Base-by-base conservation (phyloP, 768 basidiomycete species). In the Lactarius tabidus region DNA sequence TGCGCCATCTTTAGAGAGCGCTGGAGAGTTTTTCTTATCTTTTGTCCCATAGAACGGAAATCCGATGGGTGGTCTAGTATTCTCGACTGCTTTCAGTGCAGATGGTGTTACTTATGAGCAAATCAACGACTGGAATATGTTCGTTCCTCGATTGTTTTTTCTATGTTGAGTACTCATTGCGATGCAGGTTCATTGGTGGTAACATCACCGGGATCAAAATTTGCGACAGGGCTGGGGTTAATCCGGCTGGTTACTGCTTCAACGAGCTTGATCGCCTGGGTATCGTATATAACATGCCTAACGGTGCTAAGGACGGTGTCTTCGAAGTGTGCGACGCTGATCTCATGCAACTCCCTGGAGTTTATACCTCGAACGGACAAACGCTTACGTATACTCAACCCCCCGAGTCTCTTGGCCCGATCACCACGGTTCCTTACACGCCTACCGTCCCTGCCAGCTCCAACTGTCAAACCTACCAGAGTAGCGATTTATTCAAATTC, bases 261-360 rank as follows among this genome's bases (percentile, higher is more conserved):
- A 86, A 93, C 79, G 81, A 85, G 66, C 87, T 79, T 65, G 90
- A 91, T 72, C 87, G 86, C 63, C 86, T 91, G 58, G 91, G 92
- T 12, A 87, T 88, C 69, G 71, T 67, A 2, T 91, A 85, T 79
- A 93, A 91, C 73, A 86, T 83, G 20, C 91, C 91, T 18, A 85
- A 82, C 73, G 75, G 78, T 38, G 87, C 88, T 39, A 73, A 80
- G 56, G 77, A 85, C 53, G 82, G 81, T 33, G 77, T 78, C 0
- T 93, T 90, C 76, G 83, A 85, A 64, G 76, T 79, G 9, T 93
- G 91, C 77, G 72, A 82, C 10, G 84, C 85, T 28, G 88, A 90
- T n/a, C 77, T 83, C 71, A 85, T 86, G 78, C 78, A 80, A 18
- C 79, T 79, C 59, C 84, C 85, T 9, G 90, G 89, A 57, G 70